These are phyloP conservation scores for Aspergillus ochraceus DNA, from an alignment of 2,329 filamentous ascomycete species.

Conservation along the genomic window DNA sequence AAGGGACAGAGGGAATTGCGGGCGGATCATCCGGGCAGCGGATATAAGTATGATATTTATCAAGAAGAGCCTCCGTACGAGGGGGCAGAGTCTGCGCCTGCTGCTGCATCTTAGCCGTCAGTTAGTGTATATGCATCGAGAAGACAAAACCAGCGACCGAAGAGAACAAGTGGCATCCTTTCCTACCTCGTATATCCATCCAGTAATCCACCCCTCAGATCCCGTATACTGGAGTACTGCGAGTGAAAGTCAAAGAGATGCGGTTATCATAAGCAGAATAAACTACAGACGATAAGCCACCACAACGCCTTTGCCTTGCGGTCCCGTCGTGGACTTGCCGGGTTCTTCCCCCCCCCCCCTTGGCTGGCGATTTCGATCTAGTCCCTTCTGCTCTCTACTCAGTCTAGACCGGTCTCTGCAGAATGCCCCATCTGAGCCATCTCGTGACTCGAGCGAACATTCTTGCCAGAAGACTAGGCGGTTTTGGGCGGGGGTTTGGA, in stretches of 20 bases:
- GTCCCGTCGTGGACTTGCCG: neutral
- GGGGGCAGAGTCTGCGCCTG: neutral
- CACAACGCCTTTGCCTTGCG: slow-evolving; percentile 10
- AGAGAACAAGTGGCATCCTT: too few species aligned
- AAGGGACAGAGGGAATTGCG: slow-evolving; percentile 58
- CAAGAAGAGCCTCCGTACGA: slow-evolving; percentile 46
- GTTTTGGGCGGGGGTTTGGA: neutral
- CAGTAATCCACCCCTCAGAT: too few species aligned
- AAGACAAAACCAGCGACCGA: too few species aligned
- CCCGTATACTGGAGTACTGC: neutral
- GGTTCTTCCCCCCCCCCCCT: neutral
- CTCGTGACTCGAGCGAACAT: slow-evolving; percentile 1
- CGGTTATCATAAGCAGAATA: slow-evolving; percentile 1
- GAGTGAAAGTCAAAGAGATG: neutral
- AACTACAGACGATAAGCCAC: neutral
- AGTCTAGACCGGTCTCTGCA: slow-evolving; percentile 7
- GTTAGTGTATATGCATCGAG: neutral
- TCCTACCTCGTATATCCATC: too few species aligned
- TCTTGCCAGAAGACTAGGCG: neutral
- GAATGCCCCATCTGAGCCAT: neutral
- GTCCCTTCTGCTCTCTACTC: neutral
- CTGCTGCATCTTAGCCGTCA: neutral
- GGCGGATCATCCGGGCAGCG: slow-evolving; percentile 59
- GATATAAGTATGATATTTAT: slow-evolving; percentile 64
- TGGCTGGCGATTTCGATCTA: neutral